phyloP scores from a whole-genome alignment of 768 basidiomycete species.

The Amylocystis lapponica region DNA sequence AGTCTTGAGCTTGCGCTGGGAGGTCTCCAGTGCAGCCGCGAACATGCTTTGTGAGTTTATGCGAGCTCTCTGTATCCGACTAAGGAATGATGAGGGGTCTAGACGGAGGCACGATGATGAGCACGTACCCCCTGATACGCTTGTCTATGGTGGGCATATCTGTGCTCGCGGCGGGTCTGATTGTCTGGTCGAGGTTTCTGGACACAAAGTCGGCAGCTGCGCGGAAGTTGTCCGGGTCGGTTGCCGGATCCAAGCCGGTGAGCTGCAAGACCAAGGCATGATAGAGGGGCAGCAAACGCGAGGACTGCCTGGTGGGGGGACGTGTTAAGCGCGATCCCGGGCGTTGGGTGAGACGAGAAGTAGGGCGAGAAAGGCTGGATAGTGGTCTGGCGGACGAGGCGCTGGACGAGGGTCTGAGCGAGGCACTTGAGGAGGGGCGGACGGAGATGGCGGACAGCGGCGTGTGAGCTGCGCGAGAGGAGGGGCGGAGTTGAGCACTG shows the following conservation, averaged over 20 bases:
- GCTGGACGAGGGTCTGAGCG: constrained; percentile 37
- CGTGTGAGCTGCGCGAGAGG: constrained; percentile 25
- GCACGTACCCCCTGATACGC: constrained; percentile 46
- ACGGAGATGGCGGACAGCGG: constrained; percentile 34
- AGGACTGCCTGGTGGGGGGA: constrained; percentile 42
- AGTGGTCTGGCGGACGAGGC: constrained; percentile 29
- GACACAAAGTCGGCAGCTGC: constrained; percentile 50
- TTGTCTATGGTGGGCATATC: constrained; percentile 52
- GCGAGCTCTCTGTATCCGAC: constrained; percentile 49
- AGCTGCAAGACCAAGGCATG: constrained; percentile 52
- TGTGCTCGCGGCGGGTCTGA: constrained; percentile 50
- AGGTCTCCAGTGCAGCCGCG: constrained; percentile 53
- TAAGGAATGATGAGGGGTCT: too few relatives aligned
- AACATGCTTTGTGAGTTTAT: constrained; percentile 59
- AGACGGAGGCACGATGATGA: constrained; percentile 3
- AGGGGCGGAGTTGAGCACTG: constrained; percentile 21
- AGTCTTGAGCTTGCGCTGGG: constrained; percentile 46
- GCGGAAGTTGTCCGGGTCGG: constrained; percentile 39
- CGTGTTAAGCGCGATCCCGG: constrained; percentile 32
- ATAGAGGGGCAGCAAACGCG: constrained; percentile 48
- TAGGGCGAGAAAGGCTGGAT: constrained; percentile 41
- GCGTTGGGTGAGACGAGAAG: constrained; percentile 24
- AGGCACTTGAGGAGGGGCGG: constrained; percentile 33
- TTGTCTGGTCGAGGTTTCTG: constrained; percentile 52
- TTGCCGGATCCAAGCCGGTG: constrained; percentile 42